Conservation (phyloP, 805 yeast species). For the Wickerhamomyces pijperi region DNA sequence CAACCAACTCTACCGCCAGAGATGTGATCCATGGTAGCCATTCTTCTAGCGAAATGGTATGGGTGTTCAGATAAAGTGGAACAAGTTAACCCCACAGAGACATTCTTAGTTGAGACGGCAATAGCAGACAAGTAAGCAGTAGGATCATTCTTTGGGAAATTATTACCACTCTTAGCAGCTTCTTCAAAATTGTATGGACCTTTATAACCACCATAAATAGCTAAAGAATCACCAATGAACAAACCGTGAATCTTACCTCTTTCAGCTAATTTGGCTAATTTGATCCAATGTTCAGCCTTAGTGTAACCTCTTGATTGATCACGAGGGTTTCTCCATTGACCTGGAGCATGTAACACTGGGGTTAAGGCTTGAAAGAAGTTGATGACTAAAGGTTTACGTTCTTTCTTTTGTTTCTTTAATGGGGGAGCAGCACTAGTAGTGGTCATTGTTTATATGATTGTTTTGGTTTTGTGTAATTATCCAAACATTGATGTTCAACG, state of each 20-base stretch:
- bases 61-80: constrained; percentile 35
- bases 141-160: constrained; percentile 29
- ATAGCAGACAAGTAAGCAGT: constrained; percentile 28
- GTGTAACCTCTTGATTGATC: constrained; percentile 11
- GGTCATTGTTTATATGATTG: no score
- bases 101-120: constrained; percentile 32
- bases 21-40: constrained; percentile 34
- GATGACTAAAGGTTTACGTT: constrained; percentile 9
- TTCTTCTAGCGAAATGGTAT: constrained; percentile 30
- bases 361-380: constrained; percentile 15
- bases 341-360: constrained; percentile 14
- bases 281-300: constrained; percentile 27
- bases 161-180: constrained; percentile 24
- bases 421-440: no score
- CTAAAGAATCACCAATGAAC: constrained; percentile 31
- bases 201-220: constrained; percentile 29
- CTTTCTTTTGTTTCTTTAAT: constrained; percentile 10
- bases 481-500: no score
- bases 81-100: constrained; percentile 31
- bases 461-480: no score
- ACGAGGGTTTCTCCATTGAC: constrained; percentile 15
- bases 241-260: constrained; percentile 28
- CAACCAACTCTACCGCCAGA: constrained; percentile 36
- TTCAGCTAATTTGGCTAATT: constrained; percentile 27
- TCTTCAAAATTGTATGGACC: constrained; percentile 27